Evolutionary conservation across 306 rosid species (phyloP).

Genomic region (Cucurbita argyrosperma): DNA sequence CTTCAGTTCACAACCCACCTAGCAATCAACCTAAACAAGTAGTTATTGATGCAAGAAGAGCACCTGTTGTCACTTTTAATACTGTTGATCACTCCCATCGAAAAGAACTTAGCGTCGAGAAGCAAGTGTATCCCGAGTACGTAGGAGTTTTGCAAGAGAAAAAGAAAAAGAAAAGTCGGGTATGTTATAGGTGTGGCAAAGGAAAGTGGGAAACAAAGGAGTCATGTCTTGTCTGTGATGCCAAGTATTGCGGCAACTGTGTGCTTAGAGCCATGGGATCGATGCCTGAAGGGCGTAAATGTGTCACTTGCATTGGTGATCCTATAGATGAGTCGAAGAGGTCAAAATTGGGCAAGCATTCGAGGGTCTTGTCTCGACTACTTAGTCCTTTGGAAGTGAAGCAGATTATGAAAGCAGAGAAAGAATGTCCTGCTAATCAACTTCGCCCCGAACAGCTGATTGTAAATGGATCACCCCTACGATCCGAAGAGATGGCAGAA

Average conservation of each 20-base stretch:
- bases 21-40: slow-evolving; percentile 31
- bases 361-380: slow-evolving; percentile 67
- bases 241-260: slow-evolving; percentile 81
- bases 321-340: slow-evolving; percentile 85
- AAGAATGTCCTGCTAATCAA: slow-evolving; percentile 92
- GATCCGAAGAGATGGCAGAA: slow-evolving; percentile 83
- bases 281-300: slow-evolving; percentile 97
- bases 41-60: slow-evolving; percentile 43
- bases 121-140: slow-evolving; percentile 58
- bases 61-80: slow-evolving; percentile 74
- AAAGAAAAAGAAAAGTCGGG: slow-evolving; percentile 70
- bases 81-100: slow-evolving; percentile 47
- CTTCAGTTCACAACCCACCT: slow-evolving; percentile 61
- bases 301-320: slow-evolving; percentile 77
- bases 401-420: slow-evolving; percentile 97
- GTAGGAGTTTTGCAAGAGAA: slow-evolving; percentile 60
- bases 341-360: slow-evolving; percentile 66
- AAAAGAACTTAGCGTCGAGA: slow-evolving; percentile 46
- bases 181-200: slow-evolving; percentile 76
- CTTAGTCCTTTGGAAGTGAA: slow-evolving; percentile 95
- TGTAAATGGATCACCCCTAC: slow-evolving; percentile 62
- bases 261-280: slow-evolving; percentile 97
- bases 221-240: slow-evolving; percentile 77
- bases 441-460: slow-evolving; percentile 94
- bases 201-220: slow-evolving; percentile 99